Percentiles rank a stretch among this genome's conserved stretches.
Evolutionary conservation across 768 basidiomycete species (phyloP).

Genomic region (Suillus decipiens): DNA sequence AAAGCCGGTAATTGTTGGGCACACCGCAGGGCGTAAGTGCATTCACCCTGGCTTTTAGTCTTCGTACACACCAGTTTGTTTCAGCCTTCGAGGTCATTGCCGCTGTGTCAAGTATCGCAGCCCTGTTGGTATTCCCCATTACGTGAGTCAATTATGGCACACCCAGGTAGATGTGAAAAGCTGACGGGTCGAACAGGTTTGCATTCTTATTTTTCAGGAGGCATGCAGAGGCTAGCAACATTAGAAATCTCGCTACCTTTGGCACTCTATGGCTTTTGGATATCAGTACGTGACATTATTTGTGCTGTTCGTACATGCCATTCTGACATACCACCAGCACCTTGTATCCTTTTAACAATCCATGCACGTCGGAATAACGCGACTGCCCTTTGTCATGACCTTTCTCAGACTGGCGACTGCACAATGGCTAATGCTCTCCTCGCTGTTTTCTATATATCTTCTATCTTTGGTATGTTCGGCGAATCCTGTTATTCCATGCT

Average conservation of each 20-base stretch:
- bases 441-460: slow-evolving; percentile 31
- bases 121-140: slow-evolving; percentile 17
- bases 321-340: slow-evolving; percentile 14
- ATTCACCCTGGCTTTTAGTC: not conserved
- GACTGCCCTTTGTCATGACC: slow-evolving; percentile 32
- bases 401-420: slow-evolving; percentile 24
- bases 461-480: slow-evolving; percentile 27
- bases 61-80: not conserved
- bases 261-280: slow-evolving; percentile 19
- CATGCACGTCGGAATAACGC: slow-evolving; percentile 26
- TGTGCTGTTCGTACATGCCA: not conserved
- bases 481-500: not conserved
- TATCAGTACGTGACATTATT: slow-evolving; percentile 16
- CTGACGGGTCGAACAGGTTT: slow-evolving; percentile 14
- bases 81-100: slow-evolving; percentile 26
- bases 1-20: slow-evolving; percentile 18
- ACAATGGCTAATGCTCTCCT: slow-evolving; percentile 25
- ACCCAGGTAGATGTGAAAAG: no score
- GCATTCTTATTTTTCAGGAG: slow-evolving; percentile 16
- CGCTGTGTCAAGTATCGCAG: slow-evolving; percentile 16
- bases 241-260: slow-evolving; percentile 26
- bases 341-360: slow-evolving; percentile 26
- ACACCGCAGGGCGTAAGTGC: slow-evolving; percentile 26
- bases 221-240: slow-evolving; percentile 24
- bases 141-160: slow-evolving; percentile 18